phyloP scores from a whole-genome alignment of 1,284 basidiomycete species.

The Fomitopsis schrenkii region DNA sequence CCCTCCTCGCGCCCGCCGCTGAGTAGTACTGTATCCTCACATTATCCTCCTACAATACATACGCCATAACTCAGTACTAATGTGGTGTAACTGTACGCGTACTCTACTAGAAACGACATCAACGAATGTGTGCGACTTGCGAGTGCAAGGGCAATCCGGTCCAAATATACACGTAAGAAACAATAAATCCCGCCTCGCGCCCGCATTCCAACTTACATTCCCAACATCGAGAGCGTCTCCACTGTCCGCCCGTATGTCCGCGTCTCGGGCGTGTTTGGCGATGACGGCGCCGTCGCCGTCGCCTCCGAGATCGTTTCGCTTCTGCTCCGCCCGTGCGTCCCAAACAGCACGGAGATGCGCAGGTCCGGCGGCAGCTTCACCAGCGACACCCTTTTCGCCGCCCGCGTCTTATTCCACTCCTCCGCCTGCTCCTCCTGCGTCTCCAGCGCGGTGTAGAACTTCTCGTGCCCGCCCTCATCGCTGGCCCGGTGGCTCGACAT shows the following conservation, averaged over 20 bases:
- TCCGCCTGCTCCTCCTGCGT: constrained; percentile 64
- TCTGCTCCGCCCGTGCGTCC: constrained; percentile 19
- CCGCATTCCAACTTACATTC: constrained; percentile 9
- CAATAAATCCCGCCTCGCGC: background rate
- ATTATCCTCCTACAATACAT: constrained; percentile 8
- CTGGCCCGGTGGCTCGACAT: constrained; percentile 12
- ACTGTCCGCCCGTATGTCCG: constrained; percentile 7
- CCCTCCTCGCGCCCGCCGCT: background rate
- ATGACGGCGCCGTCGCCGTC: constrained; percentile 12
- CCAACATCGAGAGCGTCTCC: constrained; percentile 19
- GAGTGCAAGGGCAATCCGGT: background rate
- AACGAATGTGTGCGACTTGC: background rate
- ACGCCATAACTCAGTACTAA: constrained; percentile 11
- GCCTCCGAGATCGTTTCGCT: constrained; percentile 15
- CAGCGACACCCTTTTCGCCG: constrained; percentile 79
- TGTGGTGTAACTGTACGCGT: background rate
- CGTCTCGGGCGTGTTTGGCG: constrained; percentile 8
- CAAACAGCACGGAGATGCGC: constrained; percentile 30
- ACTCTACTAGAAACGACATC: constrained; percentile 6
- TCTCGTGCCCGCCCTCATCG: constrained; percentile 35
- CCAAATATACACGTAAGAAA: background rate
- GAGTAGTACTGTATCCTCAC: background rate
- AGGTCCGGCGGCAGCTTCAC: constrained; percentile 66
- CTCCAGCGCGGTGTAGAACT: constrained; percentile 41
- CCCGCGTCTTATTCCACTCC: constrained; percentile 81